Percentiles rank a stretch among this genome's conserved stretches.
phyloP scores from a whole-genome alignment of 106 monocot genomes.

The Allium fistulosum region DNA sequence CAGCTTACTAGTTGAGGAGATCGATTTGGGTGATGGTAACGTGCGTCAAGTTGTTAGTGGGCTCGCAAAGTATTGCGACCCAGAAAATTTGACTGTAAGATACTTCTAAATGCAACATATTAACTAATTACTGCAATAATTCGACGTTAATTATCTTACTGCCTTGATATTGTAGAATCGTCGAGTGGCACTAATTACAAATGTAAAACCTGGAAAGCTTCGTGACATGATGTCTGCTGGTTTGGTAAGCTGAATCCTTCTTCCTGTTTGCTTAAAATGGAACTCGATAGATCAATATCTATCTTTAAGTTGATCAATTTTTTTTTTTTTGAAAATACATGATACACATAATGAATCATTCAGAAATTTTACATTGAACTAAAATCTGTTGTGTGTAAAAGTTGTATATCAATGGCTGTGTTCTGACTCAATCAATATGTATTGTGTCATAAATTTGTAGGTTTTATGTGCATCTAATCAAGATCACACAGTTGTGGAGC shows the following conservation, averaged over 20 bases:
- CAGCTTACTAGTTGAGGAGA: constrained; percentile 95
- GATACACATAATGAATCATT: no score
- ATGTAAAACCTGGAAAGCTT: constrained; percentile 96
- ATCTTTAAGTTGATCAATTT: no score
- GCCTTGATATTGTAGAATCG: constrained; percentile 49
- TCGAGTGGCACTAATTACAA: constrained; percentile 75
- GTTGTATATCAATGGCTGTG: no score
- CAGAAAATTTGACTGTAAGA: constrained; percentile 77
- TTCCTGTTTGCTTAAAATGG: no score
- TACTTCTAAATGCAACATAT: background rate
- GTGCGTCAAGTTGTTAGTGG: constrained; percentile 95
- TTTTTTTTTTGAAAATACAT: no score
- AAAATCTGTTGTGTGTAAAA: no score
- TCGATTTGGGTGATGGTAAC: constrained; percentile 80
- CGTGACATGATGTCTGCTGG: constrained; percentile 91
- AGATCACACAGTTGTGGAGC: constrained; percentile 91
- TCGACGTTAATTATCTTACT: background rate
- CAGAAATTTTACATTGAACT: no score
- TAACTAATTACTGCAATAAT: background rate
- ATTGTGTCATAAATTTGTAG: constrained; percentile 19
- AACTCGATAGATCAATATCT: no score
- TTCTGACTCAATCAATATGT: no score
- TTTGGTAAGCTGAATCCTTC: constrained; percentile 43
- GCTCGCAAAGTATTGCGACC: constrained; percentile 83
- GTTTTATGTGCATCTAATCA: constrained; percentile 92